These are phyloP conservation scores for Taphrina pruni DNA, from an alignment of 1,139 yeast species.

Conservation along the genomic window DNA sequence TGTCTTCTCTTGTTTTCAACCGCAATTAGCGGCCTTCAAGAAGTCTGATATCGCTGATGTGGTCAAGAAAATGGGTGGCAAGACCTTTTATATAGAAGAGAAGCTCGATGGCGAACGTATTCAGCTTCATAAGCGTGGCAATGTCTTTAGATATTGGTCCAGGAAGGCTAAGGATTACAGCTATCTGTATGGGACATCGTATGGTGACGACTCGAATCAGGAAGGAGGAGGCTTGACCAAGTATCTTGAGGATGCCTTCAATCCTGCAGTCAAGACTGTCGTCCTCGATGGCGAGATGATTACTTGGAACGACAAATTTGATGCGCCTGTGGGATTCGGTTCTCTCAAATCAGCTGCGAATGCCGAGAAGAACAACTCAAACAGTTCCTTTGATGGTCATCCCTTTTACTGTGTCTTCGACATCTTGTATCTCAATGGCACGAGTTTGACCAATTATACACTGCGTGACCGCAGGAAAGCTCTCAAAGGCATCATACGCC, in stretches of 20 bases:
- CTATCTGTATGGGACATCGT: conserved; percentile 69
- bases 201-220: conserved; percentile 50
- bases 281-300: conserved; percentile 94
- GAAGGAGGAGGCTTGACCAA: conserved; percentile 66
- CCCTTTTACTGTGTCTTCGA: conserved; percentile 78
- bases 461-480: conserved; percentile 64
- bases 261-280: conserved; percentile 55
- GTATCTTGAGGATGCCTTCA: conserved; percentile 58
- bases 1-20: conserved; percentile 53
- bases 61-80: conserved; percentile 45
- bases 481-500: conserved; percentile 58
- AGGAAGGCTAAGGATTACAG: conserved; percentile 77
- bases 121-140: conserved; percentile 65
- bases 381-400: conserved; percentile 23
- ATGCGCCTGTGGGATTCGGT: conserved; percentile 76
- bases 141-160: conserved; percentile 64
- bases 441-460: conserved; percentile 62
- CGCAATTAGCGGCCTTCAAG: conserved; percentile 70
- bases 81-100: conserved; percentile 77
- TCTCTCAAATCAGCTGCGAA: conserved; percentile 73
- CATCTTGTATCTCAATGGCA: conserved; percentile 69
- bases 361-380: conserved; percentile 49
- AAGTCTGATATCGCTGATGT: conserved; percentile 48
- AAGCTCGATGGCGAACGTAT: conserved; percentile 94
- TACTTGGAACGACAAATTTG: conserved; percentile 72